Evolutionary conservation across 2,329 filamentous ascomycete species (phyloP).

Genomic region (Akanthomyces muscarius): DNA sequence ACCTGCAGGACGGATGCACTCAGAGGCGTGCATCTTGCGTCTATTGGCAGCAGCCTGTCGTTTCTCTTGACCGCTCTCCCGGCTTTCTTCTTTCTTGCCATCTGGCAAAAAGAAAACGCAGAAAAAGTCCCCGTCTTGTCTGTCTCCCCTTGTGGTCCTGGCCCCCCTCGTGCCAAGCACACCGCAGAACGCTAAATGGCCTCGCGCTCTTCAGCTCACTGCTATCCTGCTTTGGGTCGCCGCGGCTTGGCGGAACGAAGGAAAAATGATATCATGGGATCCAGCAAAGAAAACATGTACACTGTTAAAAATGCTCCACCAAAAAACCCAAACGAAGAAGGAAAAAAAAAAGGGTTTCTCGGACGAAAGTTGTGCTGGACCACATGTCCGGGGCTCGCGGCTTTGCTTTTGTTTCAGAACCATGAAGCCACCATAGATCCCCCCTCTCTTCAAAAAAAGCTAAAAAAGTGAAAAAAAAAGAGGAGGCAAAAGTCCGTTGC

Average conservation of each 20-base stretch:
- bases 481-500: no score
- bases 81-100: neutral
- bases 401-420: neutral
- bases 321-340: neutral
- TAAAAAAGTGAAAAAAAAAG: no score
- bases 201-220: neutral
- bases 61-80: neutral
- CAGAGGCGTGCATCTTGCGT: neutral
- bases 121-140: neutral
- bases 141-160: no score
- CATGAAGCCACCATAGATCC: neutral
- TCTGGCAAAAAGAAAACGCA: no score
- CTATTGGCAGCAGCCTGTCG: neutral
- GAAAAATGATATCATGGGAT: slow-evolving; percentile 10
- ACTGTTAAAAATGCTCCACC: neutral
- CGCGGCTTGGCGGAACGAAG: neutral
- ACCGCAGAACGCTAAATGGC: no score
- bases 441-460: no score
- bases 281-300: neutral
- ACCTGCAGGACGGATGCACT: neutral
- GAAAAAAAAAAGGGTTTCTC: neutral
- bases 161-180: no score
- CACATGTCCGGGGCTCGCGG: no score
- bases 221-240: neutral
- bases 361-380: neutral